These are phyloP conservation scores for Phytopythium mirpurense DNA, from an alignment of 352 stramenopile genomes.

Conservation along the genomic window DNA sequence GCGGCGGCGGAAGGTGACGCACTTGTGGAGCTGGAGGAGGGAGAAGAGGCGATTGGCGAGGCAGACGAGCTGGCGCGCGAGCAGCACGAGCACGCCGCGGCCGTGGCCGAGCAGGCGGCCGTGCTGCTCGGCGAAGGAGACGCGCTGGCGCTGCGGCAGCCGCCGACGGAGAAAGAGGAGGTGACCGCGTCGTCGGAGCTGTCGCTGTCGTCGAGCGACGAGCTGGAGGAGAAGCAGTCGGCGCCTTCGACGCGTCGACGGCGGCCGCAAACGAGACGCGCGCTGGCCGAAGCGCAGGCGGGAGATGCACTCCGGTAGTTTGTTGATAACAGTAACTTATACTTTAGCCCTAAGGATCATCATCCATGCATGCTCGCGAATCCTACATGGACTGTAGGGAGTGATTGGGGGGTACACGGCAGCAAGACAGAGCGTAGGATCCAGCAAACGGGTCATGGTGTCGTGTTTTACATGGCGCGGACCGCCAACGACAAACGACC, in stretches of 20 bases:
- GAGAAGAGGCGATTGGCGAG: slow-evolving; percentile 6
- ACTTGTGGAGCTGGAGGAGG: slow-evolving; percentile 1
- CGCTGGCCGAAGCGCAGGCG: too few relatives aligned
- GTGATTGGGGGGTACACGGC: too few relatives aligned
- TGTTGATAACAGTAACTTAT: too few relatives aligned
- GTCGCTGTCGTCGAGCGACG: slow-evolving; percentile 21
- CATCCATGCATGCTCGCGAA: too few relatives aligned
- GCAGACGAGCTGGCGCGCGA: slow-evolving; percentile 1
- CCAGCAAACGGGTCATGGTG: slow-evolving; percentile 30
- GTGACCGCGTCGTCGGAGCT: slow-evolving; percentile 31
- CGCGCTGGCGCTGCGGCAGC: neutral
- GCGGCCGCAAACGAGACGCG: too few relatives aligned
- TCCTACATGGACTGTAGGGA: too few relatives aligned
- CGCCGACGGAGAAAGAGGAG: slow-evolving; percentile 22
- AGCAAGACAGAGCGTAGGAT: too few relatives aligned
- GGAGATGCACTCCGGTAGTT: too few relatives aligned
- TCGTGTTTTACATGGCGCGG: slow-evolving; percentile 15
- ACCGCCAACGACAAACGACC: neutral
- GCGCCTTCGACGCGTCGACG: slow-evolving; percentile 10
- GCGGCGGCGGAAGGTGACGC: too few relatives aligned
- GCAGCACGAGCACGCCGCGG: slow-evolving; percentile 8
- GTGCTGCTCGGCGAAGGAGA: neutral
- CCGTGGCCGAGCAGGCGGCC: slow-evolving; percentile 1
- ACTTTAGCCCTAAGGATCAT: too few relatives aligned
- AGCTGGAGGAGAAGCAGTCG: slow-evolving; percentile 10